phyloP scores from a whole-genome alignment of 2,329 filamentous ascomycete genomes.

The Leptographium wingfieldii region DNA sequence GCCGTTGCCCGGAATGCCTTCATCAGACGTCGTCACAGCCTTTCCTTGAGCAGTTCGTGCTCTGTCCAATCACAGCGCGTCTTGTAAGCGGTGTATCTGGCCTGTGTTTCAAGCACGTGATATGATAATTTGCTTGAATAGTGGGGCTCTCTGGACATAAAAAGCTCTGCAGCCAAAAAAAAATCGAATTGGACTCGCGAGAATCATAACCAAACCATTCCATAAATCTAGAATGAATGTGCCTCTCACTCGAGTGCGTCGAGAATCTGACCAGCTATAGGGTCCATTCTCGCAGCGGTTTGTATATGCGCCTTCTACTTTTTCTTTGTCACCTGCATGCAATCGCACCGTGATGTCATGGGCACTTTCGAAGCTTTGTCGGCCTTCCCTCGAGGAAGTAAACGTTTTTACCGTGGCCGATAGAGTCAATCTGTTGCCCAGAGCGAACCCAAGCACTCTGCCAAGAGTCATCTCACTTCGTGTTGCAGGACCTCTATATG shows the following conservation, averaged over 20 bases:
- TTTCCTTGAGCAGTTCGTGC: background rate
- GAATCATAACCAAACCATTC: background rate
- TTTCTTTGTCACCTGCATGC: background rate
- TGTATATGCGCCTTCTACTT: background rate
- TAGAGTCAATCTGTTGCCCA: slow-evolving; percentile 85
- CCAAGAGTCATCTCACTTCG: slow-evolving; percentile 83
- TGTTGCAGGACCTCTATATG: slow-evolving; percentile 73
- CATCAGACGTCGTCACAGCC: background rate
- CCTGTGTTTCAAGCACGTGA: background rate
- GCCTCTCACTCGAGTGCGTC: background rate
- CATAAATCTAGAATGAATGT: background rate
- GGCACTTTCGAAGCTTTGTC: slow-evolving; percentile 93
- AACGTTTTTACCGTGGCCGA: slow-evolving; percentile 42
- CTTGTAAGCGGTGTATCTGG: background rate
- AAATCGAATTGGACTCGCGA: too few relatives aligned
- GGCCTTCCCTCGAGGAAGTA: slow-evolving; percentile 32
- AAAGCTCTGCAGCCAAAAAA: background rate
- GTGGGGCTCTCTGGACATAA: background rate
- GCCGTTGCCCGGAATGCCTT: background rate
- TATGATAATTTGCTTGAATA: background rate
- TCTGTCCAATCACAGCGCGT: background rate
- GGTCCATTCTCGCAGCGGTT: background rate
- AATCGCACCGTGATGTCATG: background rate
- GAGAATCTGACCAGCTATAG: background rate
- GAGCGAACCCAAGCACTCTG: slow-evolving; percentile 64